phyloP scores from a whole-genome alignment of 2,329 filamentous ascomycete species.

The Furcasterigmium furcatum region DNA sequence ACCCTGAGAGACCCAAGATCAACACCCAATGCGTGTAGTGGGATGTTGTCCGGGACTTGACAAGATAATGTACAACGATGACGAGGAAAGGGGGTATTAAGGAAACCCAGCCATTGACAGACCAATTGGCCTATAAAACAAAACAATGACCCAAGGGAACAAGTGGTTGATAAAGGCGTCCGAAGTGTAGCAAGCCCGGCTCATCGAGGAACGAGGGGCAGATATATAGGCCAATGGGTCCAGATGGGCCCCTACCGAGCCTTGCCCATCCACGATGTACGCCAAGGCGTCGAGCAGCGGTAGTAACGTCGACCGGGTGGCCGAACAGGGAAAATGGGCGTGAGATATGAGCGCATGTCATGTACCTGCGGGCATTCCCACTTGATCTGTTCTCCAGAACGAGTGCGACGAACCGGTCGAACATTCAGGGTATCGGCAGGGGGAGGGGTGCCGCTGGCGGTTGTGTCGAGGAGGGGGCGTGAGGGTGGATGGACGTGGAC shows the following conservation, averaged over 20 bases:
- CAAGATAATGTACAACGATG: not conserved
- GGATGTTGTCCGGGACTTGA: not conserved
- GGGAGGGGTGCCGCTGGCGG: conserved; percentile 1
- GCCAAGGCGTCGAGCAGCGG: conserved; percentile 5
- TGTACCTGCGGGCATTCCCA: conserved; percentile 1
- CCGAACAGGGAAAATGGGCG: conserved; percentile 4
- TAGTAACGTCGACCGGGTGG: conserved; percentile 2
- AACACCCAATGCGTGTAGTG: conserved; percentile 3
- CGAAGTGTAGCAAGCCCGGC: not conserved
- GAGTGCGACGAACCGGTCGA: conserved; percentile 1
- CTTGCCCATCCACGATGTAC: not conserved
- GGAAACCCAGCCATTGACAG: conserved; percentile 6
- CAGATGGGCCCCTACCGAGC: conserved; percentile 1
- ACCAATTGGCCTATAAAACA: conserved; percentile 4
- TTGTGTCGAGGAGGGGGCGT: conserved; percentile 2
- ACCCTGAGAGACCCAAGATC: conserved; percentile 1
- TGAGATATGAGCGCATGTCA: conserved; percentile 1
- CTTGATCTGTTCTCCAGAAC: not conserved
- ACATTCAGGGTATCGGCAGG: conserved; percentile 5
- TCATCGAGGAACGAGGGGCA: not conserved
- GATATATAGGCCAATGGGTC: conserved; percentile 4
- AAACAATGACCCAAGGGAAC: conserved; percentile 5
- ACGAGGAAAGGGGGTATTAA: conserved; percentile 1
- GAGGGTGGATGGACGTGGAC: not conserved
- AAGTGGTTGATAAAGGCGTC: conserved; percentile 1